Evolutionary conservation across 805 yeast species (phyloP).

Genomic region (Candida stauntonica): DNA sequence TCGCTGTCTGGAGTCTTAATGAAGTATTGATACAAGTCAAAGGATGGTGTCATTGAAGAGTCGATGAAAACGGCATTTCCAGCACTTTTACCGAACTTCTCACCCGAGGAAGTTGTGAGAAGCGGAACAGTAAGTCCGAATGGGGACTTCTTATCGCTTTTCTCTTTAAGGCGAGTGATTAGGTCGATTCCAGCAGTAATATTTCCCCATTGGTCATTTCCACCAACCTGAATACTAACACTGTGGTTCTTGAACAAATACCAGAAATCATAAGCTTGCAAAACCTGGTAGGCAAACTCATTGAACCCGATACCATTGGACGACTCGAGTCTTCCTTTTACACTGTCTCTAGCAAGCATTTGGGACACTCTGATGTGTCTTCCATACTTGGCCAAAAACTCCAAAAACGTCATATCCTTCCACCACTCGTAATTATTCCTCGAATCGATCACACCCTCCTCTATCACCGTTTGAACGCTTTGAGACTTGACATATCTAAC

Average conservation of each 20-base stretch:
- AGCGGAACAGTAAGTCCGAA: constrained; percentile 89
- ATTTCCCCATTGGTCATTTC: constrained; percentile 98
- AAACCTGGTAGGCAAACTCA: constrained; percentile 87
- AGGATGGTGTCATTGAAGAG: constrained; percentile 68
- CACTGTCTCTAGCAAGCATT: constrained; percentile 87
- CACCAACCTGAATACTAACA: constrained; percentile 83
- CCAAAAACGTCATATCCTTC: constrained; percentile 69
- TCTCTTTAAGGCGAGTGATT: constrained; percentile 52
- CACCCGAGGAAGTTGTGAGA: constrained; percentile 83
- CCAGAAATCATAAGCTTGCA: constrained; percentile 93
- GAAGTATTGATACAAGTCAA: constrained; percentile 80
- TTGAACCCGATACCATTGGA: constrained; percentile 84
- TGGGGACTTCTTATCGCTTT: constrained; percentile 28
- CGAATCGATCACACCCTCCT: constrained; percentile 38
- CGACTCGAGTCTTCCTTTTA: constrained; percentile 64
- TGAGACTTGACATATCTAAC: constrained; percentile 48
- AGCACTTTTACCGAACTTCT: constrained; percentile 93
- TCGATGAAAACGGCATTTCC: constrained; percentile 94
- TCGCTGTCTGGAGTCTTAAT: constrained; percentile 75
- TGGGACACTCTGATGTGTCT: constrained; percentile 73
- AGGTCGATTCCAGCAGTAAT: constrained; percentile 94
- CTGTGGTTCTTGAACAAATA: constrained; percentile 57
- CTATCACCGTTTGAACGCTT: constrained; percentile 26
- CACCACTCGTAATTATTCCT: constrained; percentile 84
- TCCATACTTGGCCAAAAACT: constrained; percentile 75